These are phyloP conservation scores for Microstegium vimineum DNA, from an alignment of 176 grass and related monocot genomes.

Conservation along the genomic window DNA sequence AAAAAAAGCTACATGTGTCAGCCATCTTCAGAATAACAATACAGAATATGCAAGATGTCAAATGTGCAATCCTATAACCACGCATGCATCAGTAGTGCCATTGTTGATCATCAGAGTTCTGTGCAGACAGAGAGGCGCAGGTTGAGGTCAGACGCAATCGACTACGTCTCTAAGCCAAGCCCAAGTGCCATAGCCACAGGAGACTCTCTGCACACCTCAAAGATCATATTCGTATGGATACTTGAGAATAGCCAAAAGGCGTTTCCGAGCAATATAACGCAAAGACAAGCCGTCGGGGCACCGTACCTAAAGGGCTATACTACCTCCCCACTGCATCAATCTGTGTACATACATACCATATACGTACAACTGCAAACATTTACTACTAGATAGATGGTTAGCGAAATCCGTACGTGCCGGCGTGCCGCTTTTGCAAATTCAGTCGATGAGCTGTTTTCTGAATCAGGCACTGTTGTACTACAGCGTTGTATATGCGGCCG, in stretches of 20 bases:
- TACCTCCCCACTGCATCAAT: not conserved
- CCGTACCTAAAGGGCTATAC: not conserved
- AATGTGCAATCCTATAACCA: no score
- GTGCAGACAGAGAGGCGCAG: no score
- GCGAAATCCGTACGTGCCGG: not conserved
- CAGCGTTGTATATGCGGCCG: not conserved
- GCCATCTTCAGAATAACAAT: no score
- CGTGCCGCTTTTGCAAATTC: not conserved
- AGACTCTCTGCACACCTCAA: not conserved
- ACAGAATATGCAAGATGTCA: no score
- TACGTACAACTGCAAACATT: not conserved
- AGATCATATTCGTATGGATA: not conserved
- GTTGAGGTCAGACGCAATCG: not conserved
- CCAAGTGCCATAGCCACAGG: not conserved
- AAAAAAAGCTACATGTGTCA: no score
- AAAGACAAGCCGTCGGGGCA: not conserved
- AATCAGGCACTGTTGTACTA: not conserved
- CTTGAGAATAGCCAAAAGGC: not conserved
- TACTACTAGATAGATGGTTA: not conserved
- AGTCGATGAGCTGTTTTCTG: slow-evolving; percentile 18
- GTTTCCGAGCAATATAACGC: not conserved
- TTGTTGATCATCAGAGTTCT: no score
- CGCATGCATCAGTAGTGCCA: no score
- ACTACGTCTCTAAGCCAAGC: not conserved
- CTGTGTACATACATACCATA: not conserved